Evolutionary conservation across 1,284 basidiomycete species (phyloP).

Genomic region (Ceratobasidium sp.): DNA sequence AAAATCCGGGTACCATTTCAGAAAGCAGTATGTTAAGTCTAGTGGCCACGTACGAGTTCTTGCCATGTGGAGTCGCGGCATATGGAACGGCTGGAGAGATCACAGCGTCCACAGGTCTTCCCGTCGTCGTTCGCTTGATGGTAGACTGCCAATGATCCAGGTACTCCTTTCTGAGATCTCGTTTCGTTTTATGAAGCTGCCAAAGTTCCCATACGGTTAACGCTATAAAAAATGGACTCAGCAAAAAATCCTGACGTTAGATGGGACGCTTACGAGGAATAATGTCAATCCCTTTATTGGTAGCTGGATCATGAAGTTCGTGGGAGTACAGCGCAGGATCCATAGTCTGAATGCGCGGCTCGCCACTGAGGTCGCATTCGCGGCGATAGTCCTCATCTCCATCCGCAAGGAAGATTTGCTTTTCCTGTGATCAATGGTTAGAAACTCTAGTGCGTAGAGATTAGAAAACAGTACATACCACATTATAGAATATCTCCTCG

Average conservation of each 20-base stretch:
- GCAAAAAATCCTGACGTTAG: no score
- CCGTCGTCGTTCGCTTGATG: conserved; percentile 60
- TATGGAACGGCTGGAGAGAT: conserved; percentile 68
- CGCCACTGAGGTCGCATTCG: conserved; percentile 59
- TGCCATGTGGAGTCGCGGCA: conserved; percentile 66
- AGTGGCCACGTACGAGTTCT: conserved; percentile 67
- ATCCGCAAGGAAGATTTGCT: conserved; percentile 51
- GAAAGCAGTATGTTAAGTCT: no score
- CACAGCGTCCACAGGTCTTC: conserved; percentile 68
- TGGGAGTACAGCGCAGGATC: conserved; percentile 50
- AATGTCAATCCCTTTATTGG: conserved; percentile 30
- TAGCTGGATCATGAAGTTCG: conserved; percentile 23
- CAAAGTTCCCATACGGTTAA: conserved; percentile 55
- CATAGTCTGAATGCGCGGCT: conserved; percentile 69
- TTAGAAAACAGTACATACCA: conserved; percentile 31
- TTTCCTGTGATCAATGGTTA: conserved; percentile 23
- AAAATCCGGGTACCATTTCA: no score
- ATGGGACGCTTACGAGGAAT: conserved; percentile 37
- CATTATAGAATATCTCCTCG: conserved; percentile 44
- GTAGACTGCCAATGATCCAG: conserved; percentile 73
- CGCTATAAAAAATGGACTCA: no score
- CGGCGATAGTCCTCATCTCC: conserved; percentile 48
- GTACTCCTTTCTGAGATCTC: conserved; percentile 61
- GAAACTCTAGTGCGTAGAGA: not conserved
- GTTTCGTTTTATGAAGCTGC: conserved; percentile 60